Conservation (phyloP, 2,329 filamentous ascomycete species). For the Penicillium sp. region DNA sequence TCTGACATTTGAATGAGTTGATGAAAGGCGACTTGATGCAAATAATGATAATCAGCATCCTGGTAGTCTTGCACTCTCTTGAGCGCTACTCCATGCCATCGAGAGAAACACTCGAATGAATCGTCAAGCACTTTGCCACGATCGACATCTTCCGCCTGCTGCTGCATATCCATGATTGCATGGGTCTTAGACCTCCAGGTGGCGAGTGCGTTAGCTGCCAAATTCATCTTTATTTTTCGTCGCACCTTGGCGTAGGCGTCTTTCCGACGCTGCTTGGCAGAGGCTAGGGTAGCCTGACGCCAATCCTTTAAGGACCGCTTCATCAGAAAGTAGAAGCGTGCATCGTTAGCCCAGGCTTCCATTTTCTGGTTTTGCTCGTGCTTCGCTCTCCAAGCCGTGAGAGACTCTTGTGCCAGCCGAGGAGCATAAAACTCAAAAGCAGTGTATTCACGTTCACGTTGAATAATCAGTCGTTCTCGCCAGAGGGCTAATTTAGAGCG, state of each 20-base stretch:
- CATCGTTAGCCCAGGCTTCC: conserved; percentile 55
- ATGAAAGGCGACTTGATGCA: conserved; percentile 38
- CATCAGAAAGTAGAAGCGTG: conserved; percentile 57
- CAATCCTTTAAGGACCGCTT: conserved; percentile 53
- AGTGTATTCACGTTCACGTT: conserved; percentile 41
- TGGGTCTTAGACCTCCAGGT: conserved; percentile 39
- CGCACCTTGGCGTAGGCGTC: conserved; percentile 58
- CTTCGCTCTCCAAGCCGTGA: conserved; percentile 40
- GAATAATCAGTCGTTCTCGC: conserved; percentile 38
- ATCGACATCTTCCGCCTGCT: conserved; percentile 39
- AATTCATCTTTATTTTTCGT: conserved; percentile 54
- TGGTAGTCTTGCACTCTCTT: conserved; percentile 34
- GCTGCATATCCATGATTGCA: conserved; percentile 37
- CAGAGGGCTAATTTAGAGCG: conserved; percentile 38
- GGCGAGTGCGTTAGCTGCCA: conserved; percentile 47
- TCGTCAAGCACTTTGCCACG: conserved; percentile 36
- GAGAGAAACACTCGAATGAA: conserved; percentile 38
- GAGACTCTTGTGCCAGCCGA: conserved; percentile 40
- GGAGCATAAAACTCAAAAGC: conserved; percentile 47
- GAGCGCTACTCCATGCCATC: conserved; percentile 45
- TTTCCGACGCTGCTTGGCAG: conserved; percentile 54
- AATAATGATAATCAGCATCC: conserved; percentile 40
- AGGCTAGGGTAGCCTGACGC: conserved; percentile 51
- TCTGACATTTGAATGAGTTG: conserved; percentile 41
- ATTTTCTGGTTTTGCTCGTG: conserved; percentile 48